These are phyloP conservation scores for Rhodamnia argentea DNA, from an alignment of 345 rosid genomes.

Conservation along the genomic window DNA sequence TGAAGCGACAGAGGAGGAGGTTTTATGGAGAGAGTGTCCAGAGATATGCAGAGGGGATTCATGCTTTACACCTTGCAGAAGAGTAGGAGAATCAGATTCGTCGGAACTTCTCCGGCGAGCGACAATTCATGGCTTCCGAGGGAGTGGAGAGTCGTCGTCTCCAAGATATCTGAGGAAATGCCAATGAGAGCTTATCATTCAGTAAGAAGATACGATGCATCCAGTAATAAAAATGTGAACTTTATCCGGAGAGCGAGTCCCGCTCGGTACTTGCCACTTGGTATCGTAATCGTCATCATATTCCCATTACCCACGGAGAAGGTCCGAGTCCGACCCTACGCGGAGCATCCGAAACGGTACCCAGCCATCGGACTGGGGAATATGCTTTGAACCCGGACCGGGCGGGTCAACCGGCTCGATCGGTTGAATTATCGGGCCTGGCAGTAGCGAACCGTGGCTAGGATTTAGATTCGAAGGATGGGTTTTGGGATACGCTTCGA, in stretches of 20 bases:
- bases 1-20: conserved; percentile 4
- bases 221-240: background rate
- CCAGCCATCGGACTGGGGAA: background rate
- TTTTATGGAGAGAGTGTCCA: conserved; percentile 11
- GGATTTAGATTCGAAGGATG: too few species aligned
- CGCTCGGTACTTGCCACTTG: background rate
- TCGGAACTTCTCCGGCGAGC: background rate
- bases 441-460: background rate
- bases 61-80: background rate
- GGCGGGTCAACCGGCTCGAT: background rate
- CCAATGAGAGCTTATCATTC: background rate
- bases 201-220: background rate
- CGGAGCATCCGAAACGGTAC: background rate
- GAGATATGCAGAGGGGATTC: conserved; percentile 30
- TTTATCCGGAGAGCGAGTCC: background rate
- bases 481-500: too few species aligned
- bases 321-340: too few species aligned
- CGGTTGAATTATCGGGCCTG: background rate
- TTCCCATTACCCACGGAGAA: too few species aligned
- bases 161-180: background rate
- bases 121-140: background rate
- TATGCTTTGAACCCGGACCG: background rate
- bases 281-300: background rate
- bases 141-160: background rate
- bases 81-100: background rate